These are phyloP conservation scores for Collybiopsis confluens DNA, from an alignment of 768 basidiomycete genomes.

Conservation along the genomic window DNA sequence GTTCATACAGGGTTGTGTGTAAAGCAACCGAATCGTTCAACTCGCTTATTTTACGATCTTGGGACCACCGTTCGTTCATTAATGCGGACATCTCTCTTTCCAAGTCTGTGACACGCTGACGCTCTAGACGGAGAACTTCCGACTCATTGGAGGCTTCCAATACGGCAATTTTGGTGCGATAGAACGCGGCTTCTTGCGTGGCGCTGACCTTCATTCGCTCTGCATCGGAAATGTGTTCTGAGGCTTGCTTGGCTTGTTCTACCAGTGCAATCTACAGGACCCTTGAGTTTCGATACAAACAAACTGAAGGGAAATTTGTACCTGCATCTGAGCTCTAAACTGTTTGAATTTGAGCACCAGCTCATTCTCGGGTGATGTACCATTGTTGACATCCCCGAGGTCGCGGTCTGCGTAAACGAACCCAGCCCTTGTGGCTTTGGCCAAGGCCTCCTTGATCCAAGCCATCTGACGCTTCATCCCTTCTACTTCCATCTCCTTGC, in stretches of 20 bases:
- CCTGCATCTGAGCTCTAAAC: slow-evolving; percentile 83
- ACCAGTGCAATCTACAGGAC: slow-evolving; percentile 57
- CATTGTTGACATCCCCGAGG: slow-evolving; percentile 36
- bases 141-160: slow-evolving; percentile 64
- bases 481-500: slow-evolving; percentile 80
- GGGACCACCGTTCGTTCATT: slow-evolving; percentile 56
- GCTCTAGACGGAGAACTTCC: slow-evolving; percentile 70
- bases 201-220: slow-evolving; percentile 76
- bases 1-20: slow-evolving; percentile 73
- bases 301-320: slow-evolving; percentile 22
- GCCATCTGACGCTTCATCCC: slow-evolving; percentile 67
- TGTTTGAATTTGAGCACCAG: slow-evolving; percentile 82
- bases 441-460: slow-evolving; percentile 83
- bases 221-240: slow-evolving; percentile 74
- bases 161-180: slow-evolving; percentile 90
- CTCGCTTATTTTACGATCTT: slow-evolving; percentile 70
- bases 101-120: slow-evolving; percentile 70
- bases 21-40: slow-evolving; percentile 68
- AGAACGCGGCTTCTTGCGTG: slow-evolving; percentile 91
- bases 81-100: slow-evolving; percentile 65
- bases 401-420: slow-evolving; percentile 62
- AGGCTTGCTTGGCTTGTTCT: slow-evolving; percentile 72
- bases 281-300: slow-evolving; percentile 11
- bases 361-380: slow-evolving; percentile 53
- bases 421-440: slow-evolving; percentile 71